Evolutionary conservation across 148 eudicot species (phyloP), one percentile per base, ranked within the genome.

Genomic region (Silene conica): DNA sequence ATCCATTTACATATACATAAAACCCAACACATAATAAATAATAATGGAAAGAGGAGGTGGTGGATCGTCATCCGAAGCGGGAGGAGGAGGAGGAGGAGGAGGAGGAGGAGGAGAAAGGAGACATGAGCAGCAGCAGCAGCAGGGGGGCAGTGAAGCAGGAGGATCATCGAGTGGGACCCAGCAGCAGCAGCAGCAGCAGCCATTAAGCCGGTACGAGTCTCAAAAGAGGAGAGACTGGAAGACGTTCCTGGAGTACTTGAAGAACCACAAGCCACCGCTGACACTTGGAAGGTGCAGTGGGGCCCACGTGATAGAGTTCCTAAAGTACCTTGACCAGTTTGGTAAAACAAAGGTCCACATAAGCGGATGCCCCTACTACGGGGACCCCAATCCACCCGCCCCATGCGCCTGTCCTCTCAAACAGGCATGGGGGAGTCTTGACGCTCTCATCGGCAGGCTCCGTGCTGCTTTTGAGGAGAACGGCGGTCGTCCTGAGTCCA

Each of bases 181-280:
- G 19, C 81, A 15, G 0, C 83, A 18, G 2, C 70, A 41, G 19
- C 81, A 15, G 0, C 83, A 18, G 2, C 79, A 23, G 0, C 64
- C 74, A 1, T 20, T 76, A 8, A 88, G 92, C 63, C 76, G 92
- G 21, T 88, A 88, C 77, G 92, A 88, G 87, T 88, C 92, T 0
- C 92, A 89, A 63, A 89, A 89, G 72, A 78, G 93, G 8, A 73
- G 93, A 3, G 93, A 89, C 85, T 89, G 93, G 93, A 89, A 85
- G 78, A 89, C 93, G 19, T 89, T 89, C 81, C 60, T 87, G 21
- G 90, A 89, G 67, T 89, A 87, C 84, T 28, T 89, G 23, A 81
- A 80, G 50, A 89, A 89, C 85, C 93, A 89, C 85, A 87, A 82
- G 74, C 93, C 93, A 0, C 93, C 93, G 11, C 77, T 89, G 8